These are phyloP conservation scores for Cytospora paraplurivora DNA, from an alignment of 2,329 filamentous ascomycete species.

Conservation along the genomic window DNA sequence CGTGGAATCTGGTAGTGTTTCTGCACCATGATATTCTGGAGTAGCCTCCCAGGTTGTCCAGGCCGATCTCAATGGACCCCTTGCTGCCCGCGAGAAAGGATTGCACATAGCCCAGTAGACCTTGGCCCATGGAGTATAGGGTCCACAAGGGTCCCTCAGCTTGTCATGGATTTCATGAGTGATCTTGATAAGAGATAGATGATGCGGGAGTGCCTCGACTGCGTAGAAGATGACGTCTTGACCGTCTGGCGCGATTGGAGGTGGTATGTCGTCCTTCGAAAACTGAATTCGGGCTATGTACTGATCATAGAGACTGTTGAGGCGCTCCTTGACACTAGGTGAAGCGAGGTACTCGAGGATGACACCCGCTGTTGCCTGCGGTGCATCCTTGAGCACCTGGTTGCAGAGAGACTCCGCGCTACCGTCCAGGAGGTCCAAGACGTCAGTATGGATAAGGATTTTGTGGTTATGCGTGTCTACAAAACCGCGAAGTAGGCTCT, in stretches of 20 bases:
- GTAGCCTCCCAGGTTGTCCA: constrained; percentile 5
- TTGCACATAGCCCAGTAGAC: constrained; percentile 17
- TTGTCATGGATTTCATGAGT: not conserved
- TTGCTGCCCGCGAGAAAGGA: not conserved
- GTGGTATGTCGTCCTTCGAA: not conserved
- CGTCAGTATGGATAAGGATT: not conserved
- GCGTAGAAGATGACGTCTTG: constrained; percentile 4
- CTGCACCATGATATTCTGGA: not conserved
- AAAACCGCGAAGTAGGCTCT: not conserved
- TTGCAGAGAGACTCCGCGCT: too few relatives aligned
- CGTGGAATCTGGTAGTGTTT: not conserved
- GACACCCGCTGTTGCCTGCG: not conserved
- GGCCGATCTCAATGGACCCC: constrained; percentile 1
- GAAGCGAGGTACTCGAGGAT: not conserved
- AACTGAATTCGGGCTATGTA: not conserved
- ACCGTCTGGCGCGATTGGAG: constrained; percentile 1
- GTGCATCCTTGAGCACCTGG: not conserved
- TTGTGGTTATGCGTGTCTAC: not conserved
- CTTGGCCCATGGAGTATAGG: constrained; percentile 1
- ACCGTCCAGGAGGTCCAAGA: not conserved
- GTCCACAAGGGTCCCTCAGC: not conserved
- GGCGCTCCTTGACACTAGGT: not conserved
- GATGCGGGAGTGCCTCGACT: constrained; percentile 4
- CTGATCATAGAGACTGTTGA: not conserved
- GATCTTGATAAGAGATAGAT: not conserved